Base-by-base conservation (phyloP, 768 basidiomycete genomes). In the Megacollybia marginata region DNA sequence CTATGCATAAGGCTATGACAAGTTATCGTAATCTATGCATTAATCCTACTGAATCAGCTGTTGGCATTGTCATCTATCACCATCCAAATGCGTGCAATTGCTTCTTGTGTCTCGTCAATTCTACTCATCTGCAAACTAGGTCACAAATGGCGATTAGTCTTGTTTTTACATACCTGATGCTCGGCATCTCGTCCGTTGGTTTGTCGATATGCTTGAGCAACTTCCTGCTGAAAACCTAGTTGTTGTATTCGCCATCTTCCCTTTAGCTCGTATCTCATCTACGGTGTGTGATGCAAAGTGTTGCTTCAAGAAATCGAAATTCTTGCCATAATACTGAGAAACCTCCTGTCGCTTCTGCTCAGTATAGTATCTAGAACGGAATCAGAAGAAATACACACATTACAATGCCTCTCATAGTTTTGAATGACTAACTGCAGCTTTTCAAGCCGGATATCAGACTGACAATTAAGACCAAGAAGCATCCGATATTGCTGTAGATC, bases 221-320 rank as follows among this genome's bases (percentile, higher is more conserved):
- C 56, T 49, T 65, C 62, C 65, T 40, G 38, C 38, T 40, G 38
- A 40, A 40, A 40, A 18, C 38, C 38, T 40, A 4, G 66, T 66
- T 5, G 59, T 59, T 32, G 55, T 57, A 36, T 65, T 64, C 42
- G 62, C 59, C 3, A 53, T 56, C 10, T 64, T 59, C 23, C 64
- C 64, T 44, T 64, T 65, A 9, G 52, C 18, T 2, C 33, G 31
- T 11, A 66, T 60, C 44, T 65, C 61, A 15, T 57, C 31, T 18
- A 55, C 12, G 13, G 63, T 51, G 52, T 65, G 65, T 11, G 42
- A 32, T 7, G 48, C 44, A 15, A 47, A 48, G 52, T 66, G 65
- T 48, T 65, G 61, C 49, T 67, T 67, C 15, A 57, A 50, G 49
- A 65, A 67, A 40, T 64, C 53, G 45, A 64, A 64, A 46, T 48